phyloP scores from a whole-genome alignment of 1,139 yeast genomes.

The Groenewaldozyma sp. region DNA sequence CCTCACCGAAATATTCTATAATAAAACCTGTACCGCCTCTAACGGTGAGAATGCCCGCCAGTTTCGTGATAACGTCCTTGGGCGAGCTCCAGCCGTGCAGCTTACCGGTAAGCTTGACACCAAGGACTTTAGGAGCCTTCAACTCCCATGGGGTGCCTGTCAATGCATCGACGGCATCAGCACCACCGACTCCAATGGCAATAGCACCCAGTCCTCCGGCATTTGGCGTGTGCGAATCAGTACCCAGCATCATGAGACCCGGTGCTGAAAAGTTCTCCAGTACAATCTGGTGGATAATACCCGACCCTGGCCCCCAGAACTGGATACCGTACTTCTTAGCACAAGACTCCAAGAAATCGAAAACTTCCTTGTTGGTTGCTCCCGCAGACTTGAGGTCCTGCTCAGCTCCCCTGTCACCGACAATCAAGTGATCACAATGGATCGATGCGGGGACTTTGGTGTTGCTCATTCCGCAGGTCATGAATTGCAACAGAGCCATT shows the following conservation, averaged over 20 bases:
- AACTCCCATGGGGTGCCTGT: conserved; percentile 96
- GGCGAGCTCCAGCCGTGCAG: conserved; percentile 99
- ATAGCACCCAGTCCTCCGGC: conserved; percentile 99
- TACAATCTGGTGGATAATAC: conserved; percentile 96
- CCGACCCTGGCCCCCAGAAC: conserved; percentile 99
- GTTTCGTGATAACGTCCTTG: conserved; percentile 89
- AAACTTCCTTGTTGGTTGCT: conserved; percentile 84
- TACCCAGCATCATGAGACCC: conserved; percentile 67
- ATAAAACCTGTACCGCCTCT: conserved; percentile 99
- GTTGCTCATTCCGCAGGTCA: conserved; percentile 83
- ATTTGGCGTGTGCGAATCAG: conserved; percentile 98
- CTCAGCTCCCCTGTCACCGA: conserved; percentile 87
- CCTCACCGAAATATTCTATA: conserved; percentile 96
- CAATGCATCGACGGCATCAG: conserved; percentile 98
- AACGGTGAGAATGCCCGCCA: conserved; percentile 96
- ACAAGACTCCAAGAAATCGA: conserved; percentile 83
- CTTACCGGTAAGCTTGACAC: conserved; percentile 93
- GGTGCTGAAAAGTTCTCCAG: conserved; percentile 98
- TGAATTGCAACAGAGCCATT: conserved; percentile 91
- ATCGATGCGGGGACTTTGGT: conserved; percentile 92
- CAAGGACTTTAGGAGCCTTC: conserved; percentile 95
- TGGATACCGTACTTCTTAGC: conserved; percentile 90
- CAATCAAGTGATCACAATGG: conserved; percentile 96
- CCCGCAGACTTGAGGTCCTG: conserved; percentile 66
- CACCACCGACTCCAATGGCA: conserved; percentile 99